Evolutionary conservation across 148 eudicot species (phyloP).

Genomic region (Persicaria tinctoria): DNA sequence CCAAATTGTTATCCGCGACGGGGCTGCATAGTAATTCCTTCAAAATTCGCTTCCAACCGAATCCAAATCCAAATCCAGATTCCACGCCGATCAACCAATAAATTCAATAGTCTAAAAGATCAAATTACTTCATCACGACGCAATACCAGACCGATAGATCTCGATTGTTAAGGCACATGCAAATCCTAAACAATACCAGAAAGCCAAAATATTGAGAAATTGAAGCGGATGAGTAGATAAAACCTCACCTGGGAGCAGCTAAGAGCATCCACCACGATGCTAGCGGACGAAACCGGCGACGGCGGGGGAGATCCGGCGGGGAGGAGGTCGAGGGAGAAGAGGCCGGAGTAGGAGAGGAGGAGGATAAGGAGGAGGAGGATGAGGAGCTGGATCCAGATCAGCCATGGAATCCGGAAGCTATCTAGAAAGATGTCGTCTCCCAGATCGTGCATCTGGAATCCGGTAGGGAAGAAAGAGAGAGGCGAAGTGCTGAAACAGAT

Average conservation of each 20-base stretch:
- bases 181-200: background rate
- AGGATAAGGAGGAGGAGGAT: slow-evolving; percentile 35
- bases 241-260: slow-evolving; percentile 1
- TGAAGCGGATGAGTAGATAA: background rate
- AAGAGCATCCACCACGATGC: background rate
- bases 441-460: slow-evolving; percentile 24
- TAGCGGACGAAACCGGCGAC: background rate
- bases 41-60: background rate
- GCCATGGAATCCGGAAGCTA: slow-evolving; percentile 39
- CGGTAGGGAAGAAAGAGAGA: background rate
- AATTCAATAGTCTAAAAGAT: background rate
- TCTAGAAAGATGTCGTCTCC: slow-evolving; percentile 34
- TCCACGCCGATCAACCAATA: background rate
- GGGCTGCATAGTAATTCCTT: background rate
- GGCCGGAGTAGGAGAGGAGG: slow-evolving; percentile 24
- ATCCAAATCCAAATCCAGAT: slow-evolving; percentile 1
- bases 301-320: slow-evolving; percentile 3
- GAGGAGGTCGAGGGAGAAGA: slow-evolving; percentile 19
- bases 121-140: slow-evolving; percentile 2
- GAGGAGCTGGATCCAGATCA: slow-evolving; percentile 46
- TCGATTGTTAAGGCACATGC: background rate
- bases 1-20: background rate
- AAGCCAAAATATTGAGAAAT: background rate
- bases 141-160: background rate
- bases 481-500: background rate